Evolutionary conservation across 2,329 filamentous ascomycete genomes (phyloP), one percentile per base, ranked within the genome.

Genomic region (Fusarium pseudograminearum): DNA sequence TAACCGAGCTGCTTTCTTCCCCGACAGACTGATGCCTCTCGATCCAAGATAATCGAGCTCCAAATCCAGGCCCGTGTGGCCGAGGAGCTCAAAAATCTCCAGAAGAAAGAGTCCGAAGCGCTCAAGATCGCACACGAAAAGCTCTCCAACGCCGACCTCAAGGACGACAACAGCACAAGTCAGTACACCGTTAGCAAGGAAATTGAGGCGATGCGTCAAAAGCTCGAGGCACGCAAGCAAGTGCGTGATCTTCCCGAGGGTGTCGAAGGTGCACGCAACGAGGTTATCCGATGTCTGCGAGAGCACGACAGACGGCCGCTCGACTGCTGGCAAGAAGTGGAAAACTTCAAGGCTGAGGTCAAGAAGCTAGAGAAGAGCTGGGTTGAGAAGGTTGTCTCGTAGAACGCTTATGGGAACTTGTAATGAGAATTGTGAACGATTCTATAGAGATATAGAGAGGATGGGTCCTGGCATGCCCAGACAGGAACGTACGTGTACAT

Each of bases 321-420:
- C 78, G 93, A 98, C 84, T 98, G 95, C 86, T 98, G 93, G 92
- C 87, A 90, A 81, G 94, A 98, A 87, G 93, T 98, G 26, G 91
- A 97, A 83, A 85, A 85, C 22, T 98, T 98, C 81, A 97, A 94
- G 88, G 87, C 87, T 75, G 93, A 97, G 85, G 94, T 98, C 52
- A 89, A 92, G 73, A 89, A 89, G 83, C 80, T 98, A 81, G 95
- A 98, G 87, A 91, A 89, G 81, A 86, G 85, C 28, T 98, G 97
- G 89, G 93, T 98, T 36, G 91, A 97, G 77, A 93, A 90, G 83
- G 89, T 97, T 58, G 87, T 93, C 61, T 81, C 81, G 70, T 85
- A 71, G 8, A 42, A 38, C 46, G 28, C n/a, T 20, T 20, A 41
- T 54, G 31, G 33, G 41, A 48, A 54, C 22, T 40, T 38, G 42